Base-by-base conservation (phyloP, 192 early-diverging fungal species). In the Linnemannia zychae region DNA sequence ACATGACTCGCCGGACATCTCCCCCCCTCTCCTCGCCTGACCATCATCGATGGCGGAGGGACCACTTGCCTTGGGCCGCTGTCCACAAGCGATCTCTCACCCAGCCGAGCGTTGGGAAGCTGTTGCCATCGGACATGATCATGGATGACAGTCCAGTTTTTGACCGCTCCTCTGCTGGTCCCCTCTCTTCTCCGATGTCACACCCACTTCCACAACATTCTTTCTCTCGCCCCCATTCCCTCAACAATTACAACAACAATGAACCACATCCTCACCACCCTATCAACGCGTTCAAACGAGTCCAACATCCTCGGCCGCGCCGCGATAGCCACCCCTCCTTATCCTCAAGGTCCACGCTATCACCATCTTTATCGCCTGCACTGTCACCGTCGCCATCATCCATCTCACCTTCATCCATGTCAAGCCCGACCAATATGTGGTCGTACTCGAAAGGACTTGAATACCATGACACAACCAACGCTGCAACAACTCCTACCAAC, bases 381-480 rank as follows among this genome's bases (percentile, higher is more conserved):
- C 38, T 79, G 38, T 85, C 83, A 38, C 83, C 83, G 6, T 79
- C 82, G n/a, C 73, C 77, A 2, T 84, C 72, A 15, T 75, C 74
- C 16, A 74, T 74, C 20, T 79, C 83, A 1, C 33, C 74, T 12
- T 79, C 74, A 0, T 74, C 81, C 5, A 74, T 76, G 77, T 79
- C 83, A 24, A 76, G 77, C 66, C 83, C 83, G 0, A 79, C 65
- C 15, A 75, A 85, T 6, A 22, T 75, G 1, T 85, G 83, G 83
- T 63, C 83, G 9, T 68, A 72, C 53, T 76, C 77, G 12, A 79
- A 70, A 50, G 80, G 49, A 0, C 33, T 46, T 5, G 76, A 84
- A 12, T 34, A 37, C 1, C 12, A 38, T 47, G 83, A 85, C 12
- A 57, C 16, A 18, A 66, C 24, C 16, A 66, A 17, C 46, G 24